These are phyloP conservation scores for Pseudodiploospora longispora DNA, from an alignment of 2,329 filamentous ascomycete genomes.

Conservation along the genomic window DNA sequence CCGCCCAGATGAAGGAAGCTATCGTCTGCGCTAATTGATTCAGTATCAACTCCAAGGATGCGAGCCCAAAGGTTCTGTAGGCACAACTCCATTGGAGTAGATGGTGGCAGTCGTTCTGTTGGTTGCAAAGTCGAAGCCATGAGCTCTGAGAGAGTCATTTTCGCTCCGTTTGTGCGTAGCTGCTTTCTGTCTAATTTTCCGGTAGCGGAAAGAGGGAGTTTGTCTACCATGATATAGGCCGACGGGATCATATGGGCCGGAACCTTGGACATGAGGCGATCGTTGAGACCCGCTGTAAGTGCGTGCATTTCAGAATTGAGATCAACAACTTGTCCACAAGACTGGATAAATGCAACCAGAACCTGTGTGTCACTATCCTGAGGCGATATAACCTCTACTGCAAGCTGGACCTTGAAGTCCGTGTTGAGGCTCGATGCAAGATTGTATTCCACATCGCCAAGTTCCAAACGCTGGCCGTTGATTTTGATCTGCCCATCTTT, in stretches of 20 bases:
- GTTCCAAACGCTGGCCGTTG: slow-evolving; percentile 2
- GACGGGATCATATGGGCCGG: slow-evolving; percentile 33
- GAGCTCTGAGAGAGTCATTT: slow-evolving; percentile 4
- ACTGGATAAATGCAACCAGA: slow-evolving; percentile 3
- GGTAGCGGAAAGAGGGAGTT: slow-evolving; percentile 21
- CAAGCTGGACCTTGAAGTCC: neutral
- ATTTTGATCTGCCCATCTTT: slow-evolving; percentile 5
- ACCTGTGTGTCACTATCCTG: neutral
- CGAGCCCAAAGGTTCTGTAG: slow-evolving; percentile 2
- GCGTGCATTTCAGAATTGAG: too few species aligned
- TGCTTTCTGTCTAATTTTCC: slow-evolving; percentile 2
- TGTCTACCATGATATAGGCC: slow-evolving; percentile 27
- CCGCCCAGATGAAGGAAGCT: slow-evolving; percentile 11
- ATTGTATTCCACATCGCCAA: slow-evolving; percentile 4
- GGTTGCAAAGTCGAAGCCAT: neutral
- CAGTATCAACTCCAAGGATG: slow-evolving; percentile 1
- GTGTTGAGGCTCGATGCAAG: neutral
- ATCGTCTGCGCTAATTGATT: slow-evolving; percentile 8
- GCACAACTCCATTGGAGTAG: neutral
- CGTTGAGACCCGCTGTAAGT: too few species aligned
- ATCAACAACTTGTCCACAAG: too few species aligned
- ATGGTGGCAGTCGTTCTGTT: too few species aligned
- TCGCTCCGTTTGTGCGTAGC: neutral
- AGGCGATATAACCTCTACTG: slow-evolving; percentile 2
- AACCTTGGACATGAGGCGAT: neutral